phyloP scores from a whole-genome alignment of 352 stramenopile species.

The Globisporangium splendens region DNA sequence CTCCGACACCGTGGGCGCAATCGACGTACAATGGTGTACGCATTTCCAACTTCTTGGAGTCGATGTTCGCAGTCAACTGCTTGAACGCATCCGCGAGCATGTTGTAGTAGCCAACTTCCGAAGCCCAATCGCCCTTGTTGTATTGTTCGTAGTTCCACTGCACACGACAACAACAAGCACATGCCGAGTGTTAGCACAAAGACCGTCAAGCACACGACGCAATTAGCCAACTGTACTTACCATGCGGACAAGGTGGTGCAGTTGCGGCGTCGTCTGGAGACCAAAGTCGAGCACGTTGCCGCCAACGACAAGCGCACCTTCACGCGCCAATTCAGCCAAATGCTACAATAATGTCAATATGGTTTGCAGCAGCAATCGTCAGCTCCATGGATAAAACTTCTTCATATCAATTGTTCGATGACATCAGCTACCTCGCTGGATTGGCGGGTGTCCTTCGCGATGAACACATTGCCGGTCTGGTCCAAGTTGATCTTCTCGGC shows the following conservation, averaged over 20 bases:
- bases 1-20: constrained; percentile 92
- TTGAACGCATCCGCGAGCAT: constrained; percentile 93
- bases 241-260: constrained; percentile 97
- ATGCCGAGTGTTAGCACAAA: not conserved
- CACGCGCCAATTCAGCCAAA: constrained; percentile 85
- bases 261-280: constrained; percentile 95
- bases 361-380: too few relatives aligned
- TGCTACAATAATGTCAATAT: constrained; percentile 18
- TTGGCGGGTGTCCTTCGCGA: constrained; percentile 92
- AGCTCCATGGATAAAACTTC: not conserved
- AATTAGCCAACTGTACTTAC: constrained; percentile 22
- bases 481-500: constrained; percentile 82
- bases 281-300: constrained; percentile 94
- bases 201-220: not conserved
- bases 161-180: not conserved
- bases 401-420: not conserved
- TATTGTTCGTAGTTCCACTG: constrained; percentile 88
- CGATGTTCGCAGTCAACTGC: constrained; percentile 74
- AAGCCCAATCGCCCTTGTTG: constrained; percentile 86
- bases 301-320: constrained; percentile 86
- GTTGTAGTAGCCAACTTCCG: constrained; percentile 94
- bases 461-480: constrained; percentile 81
- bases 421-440: constrained; percentile 54
- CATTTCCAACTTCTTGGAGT: constrained; percentile 82
- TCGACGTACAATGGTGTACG: constrained; percentile 87